Percentiles rank a stretch among this genome's conserved stretches.
These are phyloP conservation scores for Blastobotrys parvus DNA, from an alignment of 805 yeast species.

Conservation along the genomic window DNA sequence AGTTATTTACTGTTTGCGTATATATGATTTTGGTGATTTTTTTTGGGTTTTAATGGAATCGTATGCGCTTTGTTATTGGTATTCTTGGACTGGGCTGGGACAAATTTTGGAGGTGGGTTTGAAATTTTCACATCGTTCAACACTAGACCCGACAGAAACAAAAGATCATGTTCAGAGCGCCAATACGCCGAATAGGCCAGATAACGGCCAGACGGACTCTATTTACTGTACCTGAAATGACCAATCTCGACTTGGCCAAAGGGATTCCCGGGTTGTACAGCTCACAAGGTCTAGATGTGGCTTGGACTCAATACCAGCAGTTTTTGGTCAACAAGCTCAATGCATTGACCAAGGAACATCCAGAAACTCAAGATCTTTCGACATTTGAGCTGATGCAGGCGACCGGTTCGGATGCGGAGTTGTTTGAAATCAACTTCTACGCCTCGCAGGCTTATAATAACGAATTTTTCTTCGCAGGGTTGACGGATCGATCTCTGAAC, in stretches of 20 bases:
- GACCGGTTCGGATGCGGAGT: constrained; percentile 12
- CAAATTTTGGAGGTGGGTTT: too few species aligned
- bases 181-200: too few species aligned
- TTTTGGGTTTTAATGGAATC: too few species aligned
- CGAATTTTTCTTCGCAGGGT: constrained; percentile 58
- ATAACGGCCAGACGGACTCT: too few species aligned
- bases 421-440: constrained; percentile 25
- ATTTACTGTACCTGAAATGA: constrained; percentile 14
- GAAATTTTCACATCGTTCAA: too few species aligned
- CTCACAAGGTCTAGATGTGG: constrained; percentile 54
- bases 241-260: constrained; percentile 8
- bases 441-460: constrained; percentile 91
- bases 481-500: constrained; percentile 18
- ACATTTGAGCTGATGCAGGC: constrained; percentile 14
- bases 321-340: constrained; percentile 30
- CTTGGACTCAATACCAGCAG: constrained; percentile 79
- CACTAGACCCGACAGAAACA: too few species aligned
- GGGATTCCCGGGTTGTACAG: constrained; percentile 52
- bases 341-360: constrained; percentile 12
- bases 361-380: constrained; percentile 11
- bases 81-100: too few species aligned
- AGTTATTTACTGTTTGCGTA: too few species aligned
- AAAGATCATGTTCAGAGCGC: too few species aligned
- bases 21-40: too few species aligned
- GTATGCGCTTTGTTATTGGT: too few species aligned